Conservation (phyloP, 2,329 filamentous ascomycete genomes). For the Stemphylium vesicarium region DNA sequence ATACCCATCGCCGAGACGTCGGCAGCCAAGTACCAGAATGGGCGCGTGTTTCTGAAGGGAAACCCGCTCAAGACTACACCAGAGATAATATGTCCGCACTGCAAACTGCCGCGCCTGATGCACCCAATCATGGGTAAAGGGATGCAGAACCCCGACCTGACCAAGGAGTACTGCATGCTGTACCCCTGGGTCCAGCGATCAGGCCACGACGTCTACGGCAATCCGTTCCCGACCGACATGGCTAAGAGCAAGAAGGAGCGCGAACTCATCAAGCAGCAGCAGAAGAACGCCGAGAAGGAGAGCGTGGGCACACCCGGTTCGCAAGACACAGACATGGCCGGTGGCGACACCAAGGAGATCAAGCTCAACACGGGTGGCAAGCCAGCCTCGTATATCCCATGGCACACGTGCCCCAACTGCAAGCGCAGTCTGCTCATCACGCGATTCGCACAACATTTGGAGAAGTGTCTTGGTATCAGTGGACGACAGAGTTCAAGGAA, state of each 20-base stretch:
- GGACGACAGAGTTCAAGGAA: slow-evolving; percentile 59
- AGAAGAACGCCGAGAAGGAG: slow-evolving; percentile 52
- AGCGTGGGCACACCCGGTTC: slow-evolving; percentile 54
- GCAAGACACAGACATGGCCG: slow-evolving; percentile 51
- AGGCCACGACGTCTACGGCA: slow-evolving; percentile 81
- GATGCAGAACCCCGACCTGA: slow-evolving; percentile 66
- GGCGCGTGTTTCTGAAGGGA: slow-evolving; percentile 70
- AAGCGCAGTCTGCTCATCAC: slow-evolving; percentile 67
- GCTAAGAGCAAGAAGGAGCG: slow-evolving; percentile 79
- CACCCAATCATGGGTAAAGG: slow-evolving; percentile 75
- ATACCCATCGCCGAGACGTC: slow-evolving; percentile 64
- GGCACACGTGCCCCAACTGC: slow-evolving; percentile 65
- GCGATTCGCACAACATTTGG: slow-evolving; percentile 65
- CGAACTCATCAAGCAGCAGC: slow-evolving; percentile 56
- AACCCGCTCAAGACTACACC: slow-evolving; percentile 74
- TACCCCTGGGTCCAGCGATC: slow-evolving; percentile 78
- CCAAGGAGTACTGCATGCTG: slow-evolving; percentile 75
- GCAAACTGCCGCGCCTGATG: slow-evolving; percentile 75
- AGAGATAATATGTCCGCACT: slow-evolving; percentile 76
- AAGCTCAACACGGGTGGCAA: slow-evolving; percentile 58
- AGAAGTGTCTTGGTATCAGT: slow-evolving; percentile 65
- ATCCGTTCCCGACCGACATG: slow-evolving; percentile 77
- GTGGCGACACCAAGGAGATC: slow-evolving; percentile 49
- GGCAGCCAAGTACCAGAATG: slow-evolving; percentile 73
- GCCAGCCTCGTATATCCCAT: slow-evolving; percentile 56